A percentile compares a stretch with the other conserved stretches of the same genome.
Conservation (phyloP, 306 rosid species). For the Glycyrrhiza uralensis region DNA sequence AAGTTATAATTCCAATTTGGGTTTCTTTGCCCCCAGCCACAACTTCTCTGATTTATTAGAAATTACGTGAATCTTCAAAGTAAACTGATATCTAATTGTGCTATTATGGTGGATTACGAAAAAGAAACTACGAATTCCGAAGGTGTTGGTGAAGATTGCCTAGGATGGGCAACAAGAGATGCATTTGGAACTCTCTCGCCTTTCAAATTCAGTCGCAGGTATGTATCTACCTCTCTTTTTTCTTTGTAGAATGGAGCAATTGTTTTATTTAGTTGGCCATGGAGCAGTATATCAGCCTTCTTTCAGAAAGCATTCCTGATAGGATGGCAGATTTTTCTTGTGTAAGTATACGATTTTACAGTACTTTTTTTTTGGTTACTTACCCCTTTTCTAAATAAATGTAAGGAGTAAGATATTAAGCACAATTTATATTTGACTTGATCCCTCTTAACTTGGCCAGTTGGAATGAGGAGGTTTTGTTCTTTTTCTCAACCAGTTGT, state of each 20-base stretch:
- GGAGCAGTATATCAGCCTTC: slow-evolving; percentile 64
- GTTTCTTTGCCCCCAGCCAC: not conserved
- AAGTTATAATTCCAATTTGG: too few relatives aligned
- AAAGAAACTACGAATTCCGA: slow-evolving; percentile 51
- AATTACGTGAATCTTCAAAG: not conserved
- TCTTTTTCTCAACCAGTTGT: not conserved
- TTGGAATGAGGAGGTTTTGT: too few relatives aligned
- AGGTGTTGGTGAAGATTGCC: slow-evolving; percentile 43
- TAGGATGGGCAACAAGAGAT: slow-evolving; percentile 84
- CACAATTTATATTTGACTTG: not conserved
- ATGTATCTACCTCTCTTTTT: not conserved
- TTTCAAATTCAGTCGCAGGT: slow-evolving; percentile 76
- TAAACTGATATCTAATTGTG: not conserved
- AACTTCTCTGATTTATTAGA: not conserved
- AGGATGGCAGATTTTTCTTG: slow-evolving; percentile 36
- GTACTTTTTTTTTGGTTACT: not conserved
- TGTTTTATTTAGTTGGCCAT: too few relatives aligned
- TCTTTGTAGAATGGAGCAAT: too few relatives aligned
- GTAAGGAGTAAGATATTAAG: not conserved
- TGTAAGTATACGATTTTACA: slow-evolving; percentile 34
- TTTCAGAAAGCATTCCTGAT: slow-evolving; percentile 52
- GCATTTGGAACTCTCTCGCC: slow-evolving; percentile 64
- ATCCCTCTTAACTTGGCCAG: not conserved
- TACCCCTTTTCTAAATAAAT: not conserved
- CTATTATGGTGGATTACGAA: not conserved